Conservation (phyloP, 176 grass and related monocot genomes). For the Hordeum marinum region DNA sequence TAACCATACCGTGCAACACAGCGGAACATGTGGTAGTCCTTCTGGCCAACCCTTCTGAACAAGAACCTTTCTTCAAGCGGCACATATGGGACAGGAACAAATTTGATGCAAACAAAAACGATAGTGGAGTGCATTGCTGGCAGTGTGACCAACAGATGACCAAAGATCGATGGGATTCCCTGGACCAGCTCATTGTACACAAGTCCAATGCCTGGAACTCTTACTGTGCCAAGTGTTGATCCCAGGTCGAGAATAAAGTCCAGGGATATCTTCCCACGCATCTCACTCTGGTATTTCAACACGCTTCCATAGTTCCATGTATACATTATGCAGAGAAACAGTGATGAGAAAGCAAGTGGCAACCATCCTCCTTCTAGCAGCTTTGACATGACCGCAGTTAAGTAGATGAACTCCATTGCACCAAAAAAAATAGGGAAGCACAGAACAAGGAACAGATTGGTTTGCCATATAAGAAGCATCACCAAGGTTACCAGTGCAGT, state of each 20-base stretch:
- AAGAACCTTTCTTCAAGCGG: constrained; percentile 86
- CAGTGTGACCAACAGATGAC: constrained; percentile 72
- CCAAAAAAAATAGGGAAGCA: constrained; percentile 82
- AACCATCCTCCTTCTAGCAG: constrained; percentile 90
- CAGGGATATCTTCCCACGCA: constrained; percentile 88
- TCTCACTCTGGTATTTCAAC: constrained; percentile 94
- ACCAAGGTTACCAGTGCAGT: constrained; percentile 89
- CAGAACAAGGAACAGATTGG: constrained; percentile 62
- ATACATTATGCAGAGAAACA: constrained; percentile 92
- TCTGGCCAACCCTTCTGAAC: constrained; percentile 78
- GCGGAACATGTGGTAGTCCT: constrained; percentile 93
- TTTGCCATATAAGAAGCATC: constrained; percentile 99
- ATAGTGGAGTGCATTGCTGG: constrained; percentile 88
- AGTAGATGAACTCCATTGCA: constrained; percentile 67
- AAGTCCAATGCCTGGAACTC: constrained; percentile 91
- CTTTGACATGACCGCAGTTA: constrained; percentile 86
- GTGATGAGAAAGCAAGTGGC: constrained; percentile 71
- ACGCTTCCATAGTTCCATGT: constrained; percentile 98
- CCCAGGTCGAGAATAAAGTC: constrained; percentile 76
- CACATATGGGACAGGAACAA: constrained; percentile 76
- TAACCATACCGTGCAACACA: constrained; percentile 92
- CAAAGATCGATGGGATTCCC: constrained; percentile 88
- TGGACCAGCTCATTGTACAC: constrained; percentile 98
- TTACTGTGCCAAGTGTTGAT: constrained; percentile 74
- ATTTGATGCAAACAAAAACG: constrained; percentile 95